phyloP scores from a whole-genome alignment of 768 basidiomycete species.

The Leucosporidium yakuticum region DNA sequence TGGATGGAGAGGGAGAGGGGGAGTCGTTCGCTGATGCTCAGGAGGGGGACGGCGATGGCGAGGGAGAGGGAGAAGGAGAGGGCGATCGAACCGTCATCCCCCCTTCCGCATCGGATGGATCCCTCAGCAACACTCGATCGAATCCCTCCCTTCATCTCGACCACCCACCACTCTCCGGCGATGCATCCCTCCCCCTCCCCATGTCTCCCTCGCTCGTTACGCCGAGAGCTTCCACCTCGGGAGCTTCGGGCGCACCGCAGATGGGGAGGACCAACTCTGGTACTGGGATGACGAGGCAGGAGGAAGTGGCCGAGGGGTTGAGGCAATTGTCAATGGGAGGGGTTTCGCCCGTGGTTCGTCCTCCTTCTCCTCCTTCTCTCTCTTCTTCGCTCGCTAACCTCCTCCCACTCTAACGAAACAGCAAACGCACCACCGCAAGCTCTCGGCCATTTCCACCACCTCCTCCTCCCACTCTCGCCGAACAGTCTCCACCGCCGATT shows the following conservation, averaged over 20 bases:
- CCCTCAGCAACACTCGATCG: too few relatives aligned
- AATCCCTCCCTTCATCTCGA: too few relatives aligned
- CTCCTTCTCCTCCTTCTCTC: neutral
- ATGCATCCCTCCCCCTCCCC: too few relatives aligned
- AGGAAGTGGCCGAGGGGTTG: neutral
- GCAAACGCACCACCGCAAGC: neutral
- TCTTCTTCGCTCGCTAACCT: neutral
- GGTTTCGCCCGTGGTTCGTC: neutral
- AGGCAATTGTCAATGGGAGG: neutral
- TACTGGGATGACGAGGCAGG: neutral
- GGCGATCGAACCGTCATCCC: too few relatives aligned
- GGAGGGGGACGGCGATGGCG: too few relatives aligned
- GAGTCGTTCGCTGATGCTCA: neutral
- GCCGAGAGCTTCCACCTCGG: too few relatives aligned
- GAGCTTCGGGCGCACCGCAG: too few relatives aligned
- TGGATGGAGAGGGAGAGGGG: neutral
- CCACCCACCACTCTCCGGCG: too few relatives aligned
- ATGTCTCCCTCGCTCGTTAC: too few relatives aligned
- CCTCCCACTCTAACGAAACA: neutral
- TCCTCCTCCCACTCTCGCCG: constrained; percentile 1
- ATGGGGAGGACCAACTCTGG: too few relatives aligned
- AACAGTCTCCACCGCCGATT: constrained; percentile 10
- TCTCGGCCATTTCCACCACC: neutral
- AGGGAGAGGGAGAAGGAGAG: too few relatives aligned
- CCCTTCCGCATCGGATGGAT: too few relatives aligned